Conservation (phyloP, 1,139 yeast species). For the Candida albicans region DNA sequence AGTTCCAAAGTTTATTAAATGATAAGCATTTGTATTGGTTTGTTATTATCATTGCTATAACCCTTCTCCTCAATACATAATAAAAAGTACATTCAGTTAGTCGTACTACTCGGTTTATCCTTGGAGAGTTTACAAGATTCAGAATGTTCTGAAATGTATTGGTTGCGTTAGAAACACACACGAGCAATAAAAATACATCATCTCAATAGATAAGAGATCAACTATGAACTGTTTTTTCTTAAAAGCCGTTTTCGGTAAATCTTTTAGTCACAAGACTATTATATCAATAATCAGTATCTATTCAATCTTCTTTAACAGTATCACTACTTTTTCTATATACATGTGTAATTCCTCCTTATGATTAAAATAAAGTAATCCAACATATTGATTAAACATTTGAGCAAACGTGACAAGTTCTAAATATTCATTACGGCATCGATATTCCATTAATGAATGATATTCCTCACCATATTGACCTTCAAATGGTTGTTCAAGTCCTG, state of each 20-base stretch:
- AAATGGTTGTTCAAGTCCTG: constrained; percentile 8
- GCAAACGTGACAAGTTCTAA: constrained; percentile 14
- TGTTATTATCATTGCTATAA: too few species aligned
- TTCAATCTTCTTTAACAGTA: background rate
- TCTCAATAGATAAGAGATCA: too few species aligned
- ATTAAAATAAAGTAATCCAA: constrained; percentile 19
- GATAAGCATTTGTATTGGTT: background rate
- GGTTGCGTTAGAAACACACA: too few species aligned
- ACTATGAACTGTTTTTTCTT: too few species aligned
- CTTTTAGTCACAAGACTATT: too few species aligned
- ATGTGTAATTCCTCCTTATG: constrained; percentile 13
- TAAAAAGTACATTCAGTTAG: too few species aligned
- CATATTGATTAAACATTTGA: constrained; percentile 22
- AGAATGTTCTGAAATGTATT: too few species aligned
- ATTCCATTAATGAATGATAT: constrained; percentile 11
- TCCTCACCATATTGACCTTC: constrained; percentile 12
- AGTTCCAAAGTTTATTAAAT: background rate
- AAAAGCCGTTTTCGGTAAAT: too few species aligned
- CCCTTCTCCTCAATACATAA: too few species aligned
- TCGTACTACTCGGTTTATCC: too few species aligned
- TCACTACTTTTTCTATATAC: constrained; percentile 2
- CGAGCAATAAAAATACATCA: too few species aligned
- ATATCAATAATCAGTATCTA: background rate
- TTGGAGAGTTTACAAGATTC: too few species aligned
- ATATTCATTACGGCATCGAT: constrained; percentile 16